Evolutionary conservation across 495 filamentous ascomycete species (phyloP).

Genomic region (Xylaria acuta): DNA sequence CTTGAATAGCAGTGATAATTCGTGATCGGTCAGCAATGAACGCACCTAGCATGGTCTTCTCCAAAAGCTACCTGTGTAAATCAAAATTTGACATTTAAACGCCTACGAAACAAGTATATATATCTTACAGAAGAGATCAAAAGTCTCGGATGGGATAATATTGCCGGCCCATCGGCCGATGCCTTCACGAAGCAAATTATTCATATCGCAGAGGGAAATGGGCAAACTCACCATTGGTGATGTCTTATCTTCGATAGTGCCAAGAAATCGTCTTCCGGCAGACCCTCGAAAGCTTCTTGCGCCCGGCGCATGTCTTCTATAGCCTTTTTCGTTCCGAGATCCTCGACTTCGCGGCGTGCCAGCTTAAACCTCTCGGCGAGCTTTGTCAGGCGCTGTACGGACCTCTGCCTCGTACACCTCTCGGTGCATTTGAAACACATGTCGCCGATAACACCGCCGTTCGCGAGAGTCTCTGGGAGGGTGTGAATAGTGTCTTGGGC

Average conservation of each 20-base stretch:
- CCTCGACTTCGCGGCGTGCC: conserved; percentile 9
- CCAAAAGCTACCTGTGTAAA: neutral
- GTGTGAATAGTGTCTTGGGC: conserved; percentile 24
- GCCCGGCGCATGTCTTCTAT: conserved; percentile 1
- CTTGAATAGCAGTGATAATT: neutral
- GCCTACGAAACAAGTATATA: neutral
- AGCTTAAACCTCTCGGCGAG: conserved; percentile 10
- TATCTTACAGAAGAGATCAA: neutral
- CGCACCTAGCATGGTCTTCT: neutral
- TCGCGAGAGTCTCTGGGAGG: conserved; percentile 29
- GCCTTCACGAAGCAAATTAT: neutral
- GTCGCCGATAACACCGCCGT: conserved; percentile 24
- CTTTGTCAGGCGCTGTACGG: neutral
- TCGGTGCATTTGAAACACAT: conserved; percentile 16
- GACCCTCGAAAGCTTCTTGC: conserved; percentile 19
- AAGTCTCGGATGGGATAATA: neutral
- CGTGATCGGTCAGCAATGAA: neutral
- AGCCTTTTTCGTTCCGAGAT: neutral
- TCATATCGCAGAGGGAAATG: neutral
- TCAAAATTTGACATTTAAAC: neutral
- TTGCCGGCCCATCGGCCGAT: neutral
- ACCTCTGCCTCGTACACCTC: neutral
- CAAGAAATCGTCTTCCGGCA: conserved; percentile 20
- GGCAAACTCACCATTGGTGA: conserved; percentile 24
- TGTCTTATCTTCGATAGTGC: neutral